These are phyloP conservation scores for Fraxinus excelsior DNA, from an alignment of 257 asterid species.

Conservation along the genomic window DNA sequence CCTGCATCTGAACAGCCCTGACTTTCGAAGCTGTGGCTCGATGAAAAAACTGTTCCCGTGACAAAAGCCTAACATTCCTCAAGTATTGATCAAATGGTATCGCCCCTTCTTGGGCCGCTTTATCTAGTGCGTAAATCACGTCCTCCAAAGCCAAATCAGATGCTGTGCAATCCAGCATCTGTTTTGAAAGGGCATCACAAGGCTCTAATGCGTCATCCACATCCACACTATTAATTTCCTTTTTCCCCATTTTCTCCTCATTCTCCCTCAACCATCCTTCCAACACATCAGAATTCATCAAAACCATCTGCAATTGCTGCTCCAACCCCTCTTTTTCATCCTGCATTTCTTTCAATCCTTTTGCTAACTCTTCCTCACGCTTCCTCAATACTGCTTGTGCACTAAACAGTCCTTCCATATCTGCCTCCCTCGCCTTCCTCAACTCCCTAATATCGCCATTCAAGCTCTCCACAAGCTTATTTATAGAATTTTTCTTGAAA, in stretches of 20 bases:
- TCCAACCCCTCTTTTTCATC: slow-evolving; percentile 91
- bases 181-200: slow-evolving; percentile 68
- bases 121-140: slow-evolving; percentile 77
- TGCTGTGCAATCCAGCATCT: slow-evolving; percentile 74
- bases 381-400: slow-evolving; percentile 64
- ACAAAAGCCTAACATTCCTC: slow-evolving; percentile 78
- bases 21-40: slow-evolving; percentile 82
- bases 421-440: slow-evolving; percentile 67
- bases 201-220: slow-evolving; percentile 72
- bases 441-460: slow-evolving; percentile 62
- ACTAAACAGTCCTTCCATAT: slow-evolving; percentile 76
- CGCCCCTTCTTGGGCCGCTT: slow-evolving; percentile 80
- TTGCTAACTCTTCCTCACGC: slow-evolving; percentile 61
- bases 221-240: slow-evolving; percentile 36
- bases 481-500: slow-evolving; percentile 57
- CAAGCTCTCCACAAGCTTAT: slow-evolving; percentile 59
- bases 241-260: slow-evolving; percentile 44
- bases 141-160: slow-evolving; percentile 87
- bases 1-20: slow-evolving; percentile 91
- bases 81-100: slow-evolving; percentile 84
- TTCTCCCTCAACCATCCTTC: slow-evolving; percentile 85
- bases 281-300: slow-evolving; percentile 73
- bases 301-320: slow-evolving; percentile 84
- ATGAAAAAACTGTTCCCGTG: slow-evolving; percentile 84
- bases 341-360: slow-evolving; percentile 79